Evolutionary conservation across 164 flowering plant species (phyloP).

Genomic region (Hamamelis virginiana): DNA sequence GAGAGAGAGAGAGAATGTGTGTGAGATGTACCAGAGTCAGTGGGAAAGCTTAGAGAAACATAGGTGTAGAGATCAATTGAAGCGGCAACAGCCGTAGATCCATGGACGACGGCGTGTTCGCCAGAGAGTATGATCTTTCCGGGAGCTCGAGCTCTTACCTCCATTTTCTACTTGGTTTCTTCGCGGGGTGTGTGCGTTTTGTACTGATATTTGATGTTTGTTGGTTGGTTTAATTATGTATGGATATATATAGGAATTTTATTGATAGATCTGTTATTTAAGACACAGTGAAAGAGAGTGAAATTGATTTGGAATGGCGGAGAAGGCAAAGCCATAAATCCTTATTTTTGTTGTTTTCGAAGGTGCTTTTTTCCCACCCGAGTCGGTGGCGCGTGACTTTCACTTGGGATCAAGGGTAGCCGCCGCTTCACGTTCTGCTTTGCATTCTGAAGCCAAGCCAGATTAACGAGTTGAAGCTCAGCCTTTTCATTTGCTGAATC

Average conservation of each 20-base stretch:
- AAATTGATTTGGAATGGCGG: too few relatives aligned
- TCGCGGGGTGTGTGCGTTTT: background rate
- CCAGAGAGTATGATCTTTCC: conserved; percentile 93
- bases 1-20: background rate
- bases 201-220: too few relatives aligned
- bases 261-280: background rate
- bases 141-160: conserved; percentile 84
- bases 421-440: too few relatives aligned
- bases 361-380: background rate
- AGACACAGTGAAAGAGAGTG: background rate
- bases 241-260: background rate
- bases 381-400: background rate
- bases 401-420: too few relatives aligned
- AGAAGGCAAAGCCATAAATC: background rate
- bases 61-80: conserved; percentile 78
- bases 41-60: conserved; percentile 48
- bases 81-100: conserved; percentile 88
- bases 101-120: conserved; percentile 97
- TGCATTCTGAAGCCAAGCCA: too few relatives aligned
- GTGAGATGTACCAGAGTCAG: conserved; percentile 35
- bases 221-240: background rate
- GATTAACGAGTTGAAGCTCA: too few relatives aligned
- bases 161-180: conserved; percentile 37
- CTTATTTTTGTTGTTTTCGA: background rate
- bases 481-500: too few relatives aligned